Evolutionary conservation across 1,139 yeast species (phyloP).

Genomic region (Eremothecium gossypii): DNA sequence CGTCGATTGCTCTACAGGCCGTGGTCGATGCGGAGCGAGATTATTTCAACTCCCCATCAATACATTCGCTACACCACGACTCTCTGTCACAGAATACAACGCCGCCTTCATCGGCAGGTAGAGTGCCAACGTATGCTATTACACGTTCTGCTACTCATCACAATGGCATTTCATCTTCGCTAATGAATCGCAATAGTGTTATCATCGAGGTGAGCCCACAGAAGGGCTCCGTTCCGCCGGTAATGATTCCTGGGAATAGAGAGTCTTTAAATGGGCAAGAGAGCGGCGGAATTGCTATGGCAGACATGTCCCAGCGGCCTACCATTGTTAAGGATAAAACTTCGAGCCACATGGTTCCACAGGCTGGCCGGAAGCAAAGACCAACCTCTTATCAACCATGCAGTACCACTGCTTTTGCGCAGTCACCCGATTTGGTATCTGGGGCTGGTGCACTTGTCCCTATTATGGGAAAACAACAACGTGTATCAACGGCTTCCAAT

Average conservation of each 20-base stretch:
- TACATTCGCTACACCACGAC: conserved; percentile 10
- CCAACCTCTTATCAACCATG: conserved; percentile 76
- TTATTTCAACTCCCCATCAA: conserved; percentile 5
- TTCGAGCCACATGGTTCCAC: conserved; percentile 20
- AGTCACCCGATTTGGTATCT: neutral
- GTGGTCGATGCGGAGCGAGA: conserved; percentile 46
- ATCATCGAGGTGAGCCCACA: conserved; percentile 21
- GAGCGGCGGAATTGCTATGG: too few relatives aligned
- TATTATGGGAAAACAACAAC: too few relatives aligned
- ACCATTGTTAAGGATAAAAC: neutral
- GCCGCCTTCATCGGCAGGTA: conserved; percentile 6
- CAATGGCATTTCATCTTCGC: conserved; percentile 20
- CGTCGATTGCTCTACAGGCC: conserved; percentile 58
- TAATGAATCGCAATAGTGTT: conserved; percentile 18
- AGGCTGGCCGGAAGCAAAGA: conserved; percentile 48
- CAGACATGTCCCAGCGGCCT: too few relatives aligned
- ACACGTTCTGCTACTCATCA: conserved; percentile 39
- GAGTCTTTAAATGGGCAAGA: neutral
- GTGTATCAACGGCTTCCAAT: too few relatives aligned
- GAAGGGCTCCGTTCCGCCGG: conserved; percentile 7
- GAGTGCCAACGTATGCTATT: conserved; percentile 12
- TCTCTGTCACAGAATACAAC: conserved; percentile 10
- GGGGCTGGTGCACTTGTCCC: too few relatives aligned
- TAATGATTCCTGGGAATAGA: conserved; percentile 1
- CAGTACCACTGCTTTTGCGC: conserved; percentile 17